Conservation (phyloP, 345 rosid genomes). For the Camelina hispida region DNA sequence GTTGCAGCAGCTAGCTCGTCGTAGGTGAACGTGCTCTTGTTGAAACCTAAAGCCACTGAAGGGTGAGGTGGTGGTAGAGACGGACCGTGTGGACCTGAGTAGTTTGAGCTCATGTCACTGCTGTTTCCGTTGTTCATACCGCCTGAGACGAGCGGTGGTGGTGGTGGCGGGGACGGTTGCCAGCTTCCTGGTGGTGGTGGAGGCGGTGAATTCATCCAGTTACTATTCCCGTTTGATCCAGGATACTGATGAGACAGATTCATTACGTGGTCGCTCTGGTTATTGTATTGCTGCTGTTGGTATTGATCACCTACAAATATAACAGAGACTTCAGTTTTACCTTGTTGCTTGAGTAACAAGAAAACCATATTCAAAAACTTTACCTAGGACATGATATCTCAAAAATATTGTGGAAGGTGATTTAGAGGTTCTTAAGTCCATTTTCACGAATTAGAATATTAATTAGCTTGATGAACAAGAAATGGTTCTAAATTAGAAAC, state of each 20-base stretch:
- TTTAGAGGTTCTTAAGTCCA: background rate
- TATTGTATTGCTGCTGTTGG: conserved; percentile 46
- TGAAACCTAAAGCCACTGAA: conserved; percentile 59
- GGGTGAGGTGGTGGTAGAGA: conserved; percentile 70
- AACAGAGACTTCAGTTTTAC: conserved; percentile 8
- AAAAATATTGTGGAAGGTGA: background rate
- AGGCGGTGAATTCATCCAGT: conserved; percentile 48
- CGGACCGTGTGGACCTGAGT: conserved; percentile 60
- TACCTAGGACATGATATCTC: background rate
- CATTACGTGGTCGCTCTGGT: conserved; percentile 37
- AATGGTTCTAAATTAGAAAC: conserved; percentile 13
- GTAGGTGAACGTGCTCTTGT: conserved; percentile 64
- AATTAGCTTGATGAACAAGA: conserved; percentile 20
- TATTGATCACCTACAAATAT: conserved; percentile 41
- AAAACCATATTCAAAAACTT: background rate
- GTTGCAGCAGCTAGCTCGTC: conserved; percentile 83
- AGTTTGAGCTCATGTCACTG: conserved; percentile 63
- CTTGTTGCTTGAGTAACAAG: conserved; percentile 31
- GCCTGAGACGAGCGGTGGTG: conserved; percentile 41
- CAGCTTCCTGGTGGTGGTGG: conserved; percentile 52
- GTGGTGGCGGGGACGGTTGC: conserved; percentile 46
- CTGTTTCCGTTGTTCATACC: conserved; percentile 42
- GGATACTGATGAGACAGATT: conserved; percentile 48
- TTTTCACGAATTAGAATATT: background rate
- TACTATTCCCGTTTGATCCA: conserved; percentile 41